A percentile compares a stretch with the other conserved stretches of the same genome.
Conservation (phyloP, 805 yeast species). For the Maudiozyma pseudohumilis region DNA sequence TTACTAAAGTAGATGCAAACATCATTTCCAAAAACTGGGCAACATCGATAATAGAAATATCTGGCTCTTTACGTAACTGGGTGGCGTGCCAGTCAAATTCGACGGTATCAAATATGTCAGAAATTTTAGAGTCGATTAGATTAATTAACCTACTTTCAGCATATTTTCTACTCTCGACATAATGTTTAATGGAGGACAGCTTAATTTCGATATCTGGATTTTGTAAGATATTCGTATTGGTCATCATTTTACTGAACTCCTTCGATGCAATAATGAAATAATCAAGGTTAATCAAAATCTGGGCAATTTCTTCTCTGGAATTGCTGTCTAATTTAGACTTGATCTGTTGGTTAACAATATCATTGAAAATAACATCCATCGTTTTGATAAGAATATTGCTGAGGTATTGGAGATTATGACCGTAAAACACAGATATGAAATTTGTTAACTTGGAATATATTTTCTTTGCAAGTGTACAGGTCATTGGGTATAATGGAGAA, state of each 20-base stretch:
- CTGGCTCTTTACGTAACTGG: conserved; percentile 47
- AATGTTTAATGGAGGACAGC: conserved; percentile 44
- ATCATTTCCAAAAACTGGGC: conserved; percentile 77
- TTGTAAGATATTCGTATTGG: conserved; percentile 29
- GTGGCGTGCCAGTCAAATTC: conserved; percentile 76
- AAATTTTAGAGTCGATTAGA: conserved; percentile 71
- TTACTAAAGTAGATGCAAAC: conserved; percentile 75
- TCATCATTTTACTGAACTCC: conserved; percentile 43
- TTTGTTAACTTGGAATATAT: conserved; percentile 53
- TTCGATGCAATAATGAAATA: conserved; percentile 69
- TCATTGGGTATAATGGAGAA: conserved; percentile 77
- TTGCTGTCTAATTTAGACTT: conserved; percentile 53
- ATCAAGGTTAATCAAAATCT: conserved; percentile 79
- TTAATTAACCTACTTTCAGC: conserved; percentile 78
- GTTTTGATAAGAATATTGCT: conserved; percentile 49
- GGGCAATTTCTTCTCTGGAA: conserved; percentile 84
- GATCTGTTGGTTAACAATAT: conserved; percentile 56
- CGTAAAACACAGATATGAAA: conserved; percentile 58
- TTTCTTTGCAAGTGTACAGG: conserved; percentile 64
- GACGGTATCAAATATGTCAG: conserved; percentile 71
- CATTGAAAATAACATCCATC: conserved; percentile 59
- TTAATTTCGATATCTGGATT: conserved; percentile 34
- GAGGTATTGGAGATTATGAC: conserved; percentile 49
- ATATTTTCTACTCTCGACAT: conserved; percentile 48
- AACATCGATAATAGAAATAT: conserved; percentile 68